These are phyloP conservation scores for Carallia pectinifolia DNA, from an alignment of 345 rosid species.

Conservation along the genomic window DNA sequence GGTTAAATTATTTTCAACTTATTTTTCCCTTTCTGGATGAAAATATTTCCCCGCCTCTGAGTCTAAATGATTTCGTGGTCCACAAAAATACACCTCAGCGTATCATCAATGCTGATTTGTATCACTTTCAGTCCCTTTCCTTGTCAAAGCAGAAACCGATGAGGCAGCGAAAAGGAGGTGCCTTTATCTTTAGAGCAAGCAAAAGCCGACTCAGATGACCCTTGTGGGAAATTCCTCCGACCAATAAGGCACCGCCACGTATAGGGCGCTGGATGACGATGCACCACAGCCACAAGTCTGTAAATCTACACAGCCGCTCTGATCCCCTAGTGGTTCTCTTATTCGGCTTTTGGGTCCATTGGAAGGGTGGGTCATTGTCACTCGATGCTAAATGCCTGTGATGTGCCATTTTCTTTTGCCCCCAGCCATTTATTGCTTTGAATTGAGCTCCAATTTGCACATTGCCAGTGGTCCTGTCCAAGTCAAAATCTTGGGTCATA, in stretches of 20 bases:
- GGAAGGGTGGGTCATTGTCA: neutral
- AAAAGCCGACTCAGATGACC: neutral
- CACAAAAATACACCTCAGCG: neutral
- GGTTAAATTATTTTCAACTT: no score
- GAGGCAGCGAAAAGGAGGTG: no score
- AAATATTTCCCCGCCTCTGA: no score
- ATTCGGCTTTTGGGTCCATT: neutral
- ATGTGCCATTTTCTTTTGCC: constrained; percentile 5
- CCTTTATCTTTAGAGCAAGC: neutral
- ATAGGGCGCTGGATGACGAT: neutral
- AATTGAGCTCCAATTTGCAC: neutral
- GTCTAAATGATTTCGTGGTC: neutral
- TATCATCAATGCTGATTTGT: neutral
- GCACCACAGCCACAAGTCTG: neutral
- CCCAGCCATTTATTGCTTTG: constrained; percentile 1
- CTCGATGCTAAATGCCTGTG: neutral
- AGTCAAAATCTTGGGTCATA: neutral
- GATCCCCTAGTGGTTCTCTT: neutral
- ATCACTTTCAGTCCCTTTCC: neutral
- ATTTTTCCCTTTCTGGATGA: no score
- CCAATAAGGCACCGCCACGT: neutral
- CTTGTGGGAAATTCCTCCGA: neutral
- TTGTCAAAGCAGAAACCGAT: no score
- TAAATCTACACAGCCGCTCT: neutral
- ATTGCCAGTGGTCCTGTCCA: neutral